These are phyloP conservation scores for Iris pallida DNA, from an alignment of 116 monocot genomes.

Conservation along the genomic window DNA sequence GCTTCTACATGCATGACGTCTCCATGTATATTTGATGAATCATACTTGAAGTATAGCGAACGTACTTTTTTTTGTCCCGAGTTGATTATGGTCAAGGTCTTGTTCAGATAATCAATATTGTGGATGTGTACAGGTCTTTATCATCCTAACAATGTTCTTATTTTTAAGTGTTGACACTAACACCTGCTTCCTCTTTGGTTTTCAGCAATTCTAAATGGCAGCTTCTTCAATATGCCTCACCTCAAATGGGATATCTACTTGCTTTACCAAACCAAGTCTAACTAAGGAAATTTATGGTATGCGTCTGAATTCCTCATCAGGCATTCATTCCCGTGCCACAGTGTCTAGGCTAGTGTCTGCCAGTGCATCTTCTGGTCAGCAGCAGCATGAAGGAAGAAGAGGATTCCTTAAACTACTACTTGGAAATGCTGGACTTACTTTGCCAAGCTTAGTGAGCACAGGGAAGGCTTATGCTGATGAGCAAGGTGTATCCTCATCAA, in stretches of 20 bases:
- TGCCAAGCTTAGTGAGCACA: conserved; percentile 41
- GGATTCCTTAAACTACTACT: conserved; percentile 70
- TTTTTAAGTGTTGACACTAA: no score
- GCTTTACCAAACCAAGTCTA: conserved; percentile 14
- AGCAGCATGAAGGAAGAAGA: conserved; percentile 45
- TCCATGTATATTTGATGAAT: no score
- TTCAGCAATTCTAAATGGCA: conserved; percentile 34
- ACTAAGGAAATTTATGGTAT: conserved; percentile 57
- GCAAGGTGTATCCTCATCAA: conserved; percentile 78
- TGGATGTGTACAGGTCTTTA: no score
- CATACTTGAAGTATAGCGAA: no score
- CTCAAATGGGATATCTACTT: conserved; percentile 32
- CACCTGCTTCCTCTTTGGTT: background rate
- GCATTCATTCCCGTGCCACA: conserved; percentile 29
- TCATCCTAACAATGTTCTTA: no score
- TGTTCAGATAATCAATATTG: no score
- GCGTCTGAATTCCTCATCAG: conserved; percentile 22
- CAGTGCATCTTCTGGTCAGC: conserved; percentile 45
- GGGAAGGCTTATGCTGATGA: conserved; percentile 68
- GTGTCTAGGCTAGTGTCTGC: conserved; percentile 29
- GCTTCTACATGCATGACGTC: no score
- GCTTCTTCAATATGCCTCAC: conserved; percentile 36
- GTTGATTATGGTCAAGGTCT: no score
- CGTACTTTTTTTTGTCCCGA: no score
- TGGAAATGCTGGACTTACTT: conserved; percentile 57